phyloP scores from a whole-genome alignment of 805 yeast genomes.

The Nakazawaea ernobii region DNA sequence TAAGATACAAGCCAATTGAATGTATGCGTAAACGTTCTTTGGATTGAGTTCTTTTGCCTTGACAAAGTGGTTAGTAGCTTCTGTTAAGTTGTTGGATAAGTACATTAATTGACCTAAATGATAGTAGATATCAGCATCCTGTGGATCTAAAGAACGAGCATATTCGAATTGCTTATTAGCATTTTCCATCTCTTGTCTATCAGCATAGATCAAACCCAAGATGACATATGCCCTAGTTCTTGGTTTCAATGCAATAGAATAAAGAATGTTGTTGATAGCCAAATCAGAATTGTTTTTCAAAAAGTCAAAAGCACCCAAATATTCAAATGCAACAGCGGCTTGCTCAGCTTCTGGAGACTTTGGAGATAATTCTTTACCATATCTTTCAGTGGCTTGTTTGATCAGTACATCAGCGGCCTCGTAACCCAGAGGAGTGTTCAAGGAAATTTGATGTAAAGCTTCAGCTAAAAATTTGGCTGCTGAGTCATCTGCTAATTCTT shows the following conservation, averaged over 20 bases:
- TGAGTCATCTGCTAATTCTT: conserved; percentile 45
- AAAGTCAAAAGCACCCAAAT: conserved; percentile 77
- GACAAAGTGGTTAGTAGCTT: conserved; percentile 70
- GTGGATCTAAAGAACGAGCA: conserved; percentile 65
- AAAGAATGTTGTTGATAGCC: conserved; percentile 60
- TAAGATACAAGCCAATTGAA: conserved; percentile 88
- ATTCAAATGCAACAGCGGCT: conserved; percentile 76
- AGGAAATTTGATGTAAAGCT: conserved; percentile 48
- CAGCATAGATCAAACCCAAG: conserved; percentile 80
- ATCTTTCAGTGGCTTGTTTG: conserved; percentile 49
- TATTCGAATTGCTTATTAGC: conserved; percentile 62
- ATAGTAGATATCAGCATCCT: conserved; percentile 79
- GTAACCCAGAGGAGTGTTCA: conserved; percentile 52
- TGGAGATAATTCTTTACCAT: conserved; percentile 25
- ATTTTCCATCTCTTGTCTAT: conserved; percentile 56
- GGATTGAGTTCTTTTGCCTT: conserved; percentile 73
- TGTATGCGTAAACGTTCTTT: conserved; percentile 74
- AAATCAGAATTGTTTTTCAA: conserved; percentile 65
- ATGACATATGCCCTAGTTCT: conserved; percentile 78
- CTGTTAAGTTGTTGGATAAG: conserved; percentile 64
- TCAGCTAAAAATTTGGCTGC: conserved; percentile 61
- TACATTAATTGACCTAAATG: conserved; percentile 92
- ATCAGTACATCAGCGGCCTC: conserved; percentile 54
- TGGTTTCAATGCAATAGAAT: conserved; percentile 62
- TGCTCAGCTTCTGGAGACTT: conserved; percentile 32